These are phyloP conservation scores for Aphanomyces euteiches DNA, from an alignment of 352 stramenopile genomes.

Conservation along the genomic window DNA sequence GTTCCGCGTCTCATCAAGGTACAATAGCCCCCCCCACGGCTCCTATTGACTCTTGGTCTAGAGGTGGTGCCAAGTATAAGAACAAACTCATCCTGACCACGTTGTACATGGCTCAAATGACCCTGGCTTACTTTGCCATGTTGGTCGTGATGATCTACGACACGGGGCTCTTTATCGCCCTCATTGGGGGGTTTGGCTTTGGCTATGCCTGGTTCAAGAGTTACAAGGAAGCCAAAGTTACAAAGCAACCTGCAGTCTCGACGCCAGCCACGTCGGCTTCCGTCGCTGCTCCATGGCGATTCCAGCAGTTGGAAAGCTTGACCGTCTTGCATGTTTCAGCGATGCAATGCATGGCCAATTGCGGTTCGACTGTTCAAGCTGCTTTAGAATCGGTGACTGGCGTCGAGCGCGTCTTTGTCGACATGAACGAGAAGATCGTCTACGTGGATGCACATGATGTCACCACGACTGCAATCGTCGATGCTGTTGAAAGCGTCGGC, in stretches of 20 bases:
- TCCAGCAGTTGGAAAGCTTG: constrained; percentile 17
- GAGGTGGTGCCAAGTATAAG: constrained; percentile 36
- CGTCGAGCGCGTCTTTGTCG: constrained; percentile 70
- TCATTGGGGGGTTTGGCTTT: constrained; percentile 64
- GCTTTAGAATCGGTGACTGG: constrained; percentile 63
- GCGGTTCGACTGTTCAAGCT: constrained; percentile 83
- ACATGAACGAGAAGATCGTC: constrained; percentile 64
- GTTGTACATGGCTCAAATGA: constrained; percentile 81
- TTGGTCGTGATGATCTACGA: constrained; percentile 83
- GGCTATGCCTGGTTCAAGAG: constrained; percentile 73
- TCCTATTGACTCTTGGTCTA: constrained; percentile 47
- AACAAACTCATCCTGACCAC: constrained; percentile 59
- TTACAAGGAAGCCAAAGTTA: background rate
- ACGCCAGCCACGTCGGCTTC: constrained; percentile 55
- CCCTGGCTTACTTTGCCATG: constrained; percentile 79
- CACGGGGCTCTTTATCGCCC: constrained; percentile 64
- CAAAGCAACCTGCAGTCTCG: constrained; percentile 52
- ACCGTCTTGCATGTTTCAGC: constrained; percentile 16
- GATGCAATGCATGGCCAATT: constrained; percentile 90
- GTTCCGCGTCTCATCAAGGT: constrained; percentile 31
- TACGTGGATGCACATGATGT: constrained; percentile 57
- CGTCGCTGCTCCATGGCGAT: constrained; percentile 29
- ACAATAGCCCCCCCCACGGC: constrained; percentile 22
- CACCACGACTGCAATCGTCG: constrained; percentile 48
- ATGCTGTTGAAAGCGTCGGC: constrained; percentile 60